Conservation (phyloP, 2,329 filamentous ascomycete species). For the Pseudogymnoascus verrucosus region DNA sequence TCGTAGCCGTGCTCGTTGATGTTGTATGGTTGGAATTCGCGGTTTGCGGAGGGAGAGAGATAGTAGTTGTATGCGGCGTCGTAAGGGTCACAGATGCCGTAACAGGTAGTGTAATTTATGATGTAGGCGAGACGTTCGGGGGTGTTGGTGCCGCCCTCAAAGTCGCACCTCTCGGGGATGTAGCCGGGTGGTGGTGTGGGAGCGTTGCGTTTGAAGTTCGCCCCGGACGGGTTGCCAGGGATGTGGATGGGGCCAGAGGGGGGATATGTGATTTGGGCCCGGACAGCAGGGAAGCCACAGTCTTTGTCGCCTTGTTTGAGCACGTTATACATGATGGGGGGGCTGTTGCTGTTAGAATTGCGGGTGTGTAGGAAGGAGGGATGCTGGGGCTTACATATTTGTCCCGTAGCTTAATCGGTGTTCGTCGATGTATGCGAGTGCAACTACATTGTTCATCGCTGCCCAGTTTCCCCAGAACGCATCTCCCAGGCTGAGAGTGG, state of each 20-base stretch:
- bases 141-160: conserved; percentile 1
- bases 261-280: conserved; percentile 8
- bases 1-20: conserved; percentile 33
- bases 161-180: background rate
- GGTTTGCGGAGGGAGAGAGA: background rate
- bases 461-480: conserved; percentile 1
- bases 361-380: no score
- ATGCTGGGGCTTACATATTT: background rate
- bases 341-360: background rate
- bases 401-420: background rate
- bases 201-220: background rate
- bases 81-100: conserved; percentile 8
- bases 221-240: background rate
- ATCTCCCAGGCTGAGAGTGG: conserved; percentile 7
- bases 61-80: background rate
- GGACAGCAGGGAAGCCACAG: conserved; percentile 5
- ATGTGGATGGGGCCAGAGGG: conserved; percentile 2
- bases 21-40: conserved; percentile 48
- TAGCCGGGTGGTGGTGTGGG: background rate
- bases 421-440: background rate
- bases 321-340: background rate
- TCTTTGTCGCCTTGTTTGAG: background rate
- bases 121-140: background rate
- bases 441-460: background rate
- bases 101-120: conserved; percentile 4